These are phyloP conservation scores for Balamuthia mandrillaris DNA, from an alignment of 208 protist genomes.

Conservation along the genomic window DNA sequence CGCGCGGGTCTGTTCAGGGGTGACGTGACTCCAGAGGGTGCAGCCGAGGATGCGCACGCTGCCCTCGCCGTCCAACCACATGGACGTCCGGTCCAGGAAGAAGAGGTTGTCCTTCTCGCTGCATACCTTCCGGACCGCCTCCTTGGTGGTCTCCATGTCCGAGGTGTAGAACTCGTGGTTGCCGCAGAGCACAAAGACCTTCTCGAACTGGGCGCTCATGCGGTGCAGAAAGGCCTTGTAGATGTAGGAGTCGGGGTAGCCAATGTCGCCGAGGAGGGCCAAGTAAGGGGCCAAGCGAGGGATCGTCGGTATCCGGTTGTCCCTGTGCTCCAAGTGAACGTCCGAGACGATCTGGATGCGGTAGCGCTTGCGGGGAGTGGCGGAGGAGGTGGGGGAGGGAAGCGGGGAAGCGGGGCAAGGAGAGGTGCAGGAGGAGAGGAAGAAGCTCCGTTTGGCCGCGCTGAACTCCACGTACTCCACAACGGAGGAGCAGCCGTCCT, in stretches of 20 bases:
- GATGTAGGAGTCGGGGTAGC: not conserved
- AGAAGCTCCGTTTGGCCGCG: too few relatives aligned
- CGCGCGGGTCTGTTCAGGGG: not conserved
- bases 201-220: not conserved
- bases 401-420: too few relatives aligned
- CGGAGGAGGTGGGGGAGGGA: too few relatives aligned
- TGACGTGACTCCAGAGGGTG: constrained; percentile 25
- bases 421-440: too few relatives aligned
- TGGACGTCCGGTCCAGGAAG: constrained; percentile 7
- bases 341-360: not conserved
- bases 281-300: not conserved
- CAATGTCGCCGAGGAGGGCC: constrained; percentile 14
- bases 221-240: not conserved
- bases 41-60: not conserved
- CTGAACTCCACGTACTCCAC: too few relatives aligned
- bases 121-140: not conserved
- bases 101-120: not conserved
- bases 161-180: constrained; percentile 28
- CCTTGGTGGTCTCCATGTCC: not conserved
- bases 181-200: constrained; percentile 15
- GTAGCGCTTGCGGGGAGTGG: too few relatives aligned
- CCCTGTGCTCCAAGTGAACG: not conserved
- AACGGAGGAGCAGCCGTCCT: too few relatives aligned
- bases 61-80: not conserved
- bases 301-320: not conserved